Evolutionary conservation across 2,329 filamentous ascomycete species (phyloP).

Genomic region (Leptographium galeiforme): DNA sequence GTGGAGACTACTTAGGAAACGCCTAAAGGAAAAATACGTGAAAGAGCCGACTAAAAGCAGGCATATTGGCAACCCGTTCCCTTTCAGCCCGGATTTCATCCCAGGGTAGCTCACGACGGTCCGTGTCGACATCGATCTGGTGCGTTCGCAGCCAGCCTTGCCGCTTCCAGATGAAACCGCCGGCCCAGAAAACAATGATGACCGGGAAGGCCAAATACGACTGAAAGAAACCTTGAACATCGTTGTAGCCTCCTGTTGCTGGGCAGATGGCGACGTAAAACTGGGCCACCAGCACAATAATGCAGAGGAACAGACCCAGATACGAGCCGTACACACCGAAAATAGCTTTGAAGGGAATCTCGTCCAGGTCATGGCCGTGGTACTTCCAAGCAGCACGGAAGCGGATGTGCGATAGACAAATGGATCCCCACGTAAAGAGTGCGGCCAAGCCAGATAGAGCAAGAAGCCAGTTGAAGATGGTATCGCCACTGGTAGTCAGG

Average conservation of each 20-base stretch:
- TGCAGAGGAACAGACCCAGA: slow-evolving; percentile 44
- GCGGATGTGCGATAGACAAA: slow-evolving; percentile 55
- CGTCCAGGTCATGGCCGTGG: slow-evolving; percentile 48
- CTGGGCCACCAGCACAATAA: slow-evolving; percentile 43
- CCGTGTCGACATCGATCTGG: slow-evolving; percentile 55
- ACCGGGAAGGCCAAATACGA: slow-evolving; percentile 40
- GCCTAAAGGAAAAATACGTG: neutral
- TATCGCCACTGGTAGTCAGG: slow-evolving; percentile 27
- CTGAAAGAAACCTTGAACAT: slow-evolving; percentile 37
- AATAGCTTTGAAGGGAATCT: slow-evolving; percentile 52
- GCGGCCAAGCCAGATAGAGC: slow-evolving; percentile 51
- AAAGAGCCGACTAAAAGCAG: slow-evolving; percentile 2
- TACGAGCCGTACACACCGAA: slow-evolving; percentile 51
- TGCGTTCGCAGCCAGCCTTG: slow-evolving; percentile 39
- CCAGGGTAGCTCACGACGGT: slow-evolving; percentile 49
- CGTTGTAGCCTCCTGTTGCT: slow-evolving; percentile 16
- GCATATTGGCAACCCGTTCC: slow-evolving; percentile 8
- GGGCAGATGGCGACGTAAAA: slow-evolving; percentile 29
- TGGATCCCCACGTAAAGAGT: slow-evolving; percentile 57
- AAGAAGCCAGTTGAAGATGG: slow-evolving; percentile 52
- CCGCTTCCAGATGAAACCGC: slow-evolving; percentile 52
- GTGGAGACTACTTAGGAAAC: too few relatives aligned
- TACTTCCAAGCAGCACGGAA: slow-evolving; percentile 51
- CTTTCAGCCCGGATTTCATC: slow-evolving; percentile 20
- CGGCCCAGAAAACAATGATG: slow-evolving; percentile 37